A percentile compares a stretch with the other conserved stretches of the same genome.
Evolutionary conservation across 1,139 yeast genomes (phyloP).

Genomic region (Candida sanyaensis): DNA sequence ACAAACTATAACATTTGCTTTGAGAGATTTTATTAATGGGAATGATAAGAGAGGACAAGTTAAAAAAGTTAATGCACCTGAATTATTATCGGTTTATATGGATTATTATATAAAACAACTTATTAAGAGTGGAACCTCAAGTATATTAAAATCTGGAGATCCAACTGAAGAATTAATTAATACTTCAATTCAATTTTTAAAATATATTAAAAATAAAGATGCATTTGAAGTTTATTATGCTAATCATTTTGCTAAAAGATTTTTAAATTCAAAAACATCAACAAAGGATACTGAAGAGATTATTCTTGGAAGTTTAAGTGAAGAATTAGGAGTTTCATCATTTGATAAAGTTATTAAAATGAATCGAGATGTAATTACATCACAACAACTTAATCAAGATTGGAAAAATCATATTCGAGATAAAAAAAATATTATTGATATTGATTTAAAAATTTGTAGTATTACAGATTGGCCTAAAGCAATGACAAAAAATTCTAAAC

Average conservation of each 20-base stretch:
- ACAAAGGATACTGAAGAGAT: conserved; percentile 66
- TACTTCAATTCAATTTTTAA: conserved; percentile 61
- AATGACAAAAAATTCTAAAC: conserved; percentile 58
- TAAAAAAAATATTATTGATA: conserved; percentile 23
- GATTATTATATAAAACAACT: conserved; percentile 71
- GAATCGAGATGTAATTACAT: conserved; percentile 79
- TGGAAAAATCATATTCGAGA: conserved; percentile 40
- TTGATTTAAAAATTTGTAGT: conserved; percentile 59
- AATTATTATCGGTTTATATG: conserved; percentile 70
- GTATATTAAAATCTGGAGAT: conserved; percentile 43
- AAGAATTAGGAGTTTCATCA: conserved; percentile 80
- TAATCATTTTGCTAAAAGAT: conserved; percentile 84
- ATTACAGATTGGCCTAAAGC: conserved; percentile 53
- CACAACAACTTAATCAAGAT: conserved; percentile 59
- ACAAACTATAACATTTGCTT: conserved; percentile 60
- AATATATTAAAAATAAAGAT: conserved; percentile 80
- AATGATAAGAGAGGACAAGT: conserved; percentile 14
- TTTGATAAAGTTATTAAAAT: conserved; percentile 83
- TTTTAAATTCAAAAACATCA: conserved; percentile 53
- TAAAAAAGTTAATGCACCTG: conserved; percentile 55
- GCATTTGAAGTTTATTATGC: conserved; percentile 85
- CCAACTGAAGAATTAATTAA: conserved; percentile 57
- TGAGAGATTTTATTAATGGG: conserved; percentile 61
- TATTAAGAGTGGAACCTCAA: conserved; percentile 33
- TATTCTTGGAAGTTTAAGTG: conserved; percentile 68